phyloP scores from a whole-genome alignment of 306 rosid genomes.

The Castanea sativa region DNA sequence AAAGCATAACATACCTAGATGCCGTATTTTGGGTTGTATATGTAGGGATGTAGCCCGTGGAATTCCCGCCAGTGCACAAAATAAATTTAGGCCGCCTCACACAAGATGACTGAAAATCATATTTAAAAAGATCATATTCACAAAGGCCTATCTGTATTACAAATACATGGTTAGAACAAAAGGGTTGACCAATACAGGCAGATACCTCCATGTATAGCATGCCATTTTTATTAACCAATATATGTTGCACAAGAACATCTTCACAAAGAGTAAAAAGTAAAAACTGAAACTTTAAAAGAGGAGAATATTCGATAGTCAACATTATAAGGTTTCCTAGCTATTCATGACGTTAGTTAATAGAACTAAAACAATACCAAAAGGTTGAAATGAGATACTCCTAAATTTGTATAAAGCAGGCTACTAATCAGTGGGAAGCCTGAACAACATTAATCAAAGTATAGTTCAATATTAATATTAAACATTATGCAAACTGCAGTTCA shows the following conservation, averaged over 20 bases:
- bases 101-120: conserved; percentile 65
- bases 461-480: background rate
- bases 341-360: too few relatives aligned
- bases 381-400: background rate
- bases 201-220: background rate
- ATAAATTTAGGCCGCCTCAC: conserved; percentile 94
- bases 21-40: conserved; percentile 66
- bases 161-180: background rate
- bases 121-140: conserved; percentile 5
- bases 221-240: conserved; percentile 8
- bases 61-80: conserved; percentile 89
- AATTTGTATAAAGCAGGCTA: background rate
- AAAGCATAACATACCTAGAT: conserved; percentile 48
- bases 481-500: background rate
- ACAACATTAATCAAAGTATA: background rate
- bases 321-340: background rate
- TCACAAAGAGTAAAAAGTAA: background rate
- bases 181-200: conserved; percentile 7
- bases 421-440: background rate
- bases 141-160: conserved; percentile 5
- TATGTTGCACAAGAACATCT: background rate
- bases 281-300: background rate
- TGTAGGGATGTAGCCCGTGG: conserved; percentile 72
- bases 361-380: background rate
- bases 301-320: background rate